phyloP scores from a whole-genome alignment of 345 rosid species.

The Cochlearia excelsa region DNA sequence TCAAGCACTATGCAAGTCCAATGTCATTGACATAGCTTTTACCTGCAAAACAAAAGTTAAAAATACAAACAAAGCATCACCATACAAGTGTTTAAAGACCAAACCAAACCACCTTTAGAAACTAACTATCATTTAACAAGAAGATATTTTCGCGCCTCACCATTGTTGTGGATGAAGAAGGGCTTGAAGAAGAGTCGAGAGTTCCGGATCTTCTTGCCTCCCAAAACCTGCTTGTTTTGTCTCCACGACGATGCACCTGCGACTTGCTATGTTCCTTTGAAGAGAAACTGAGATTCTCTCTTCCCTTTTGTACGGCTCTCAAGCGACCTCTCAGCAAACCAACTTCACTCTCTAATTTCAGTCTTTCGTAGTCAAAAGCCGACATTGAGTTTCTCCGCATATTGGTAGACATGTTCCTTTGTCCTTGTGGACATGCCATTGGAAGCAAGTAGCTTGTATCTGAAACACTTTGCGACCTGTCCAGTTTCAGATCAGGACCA shows the following conservation, averaged over 20 bases:
- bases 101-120: too few relatives aligned
- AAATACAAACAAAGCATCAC: not conserved
- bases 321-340: constrained; percentile 60
- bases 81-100: too few relatives aligned
- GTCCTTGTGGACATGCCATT: constrained; percentile 29
- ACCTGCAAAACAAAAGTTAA: constrained; percentile 1
- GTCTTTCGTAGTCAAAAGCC: constrained; percentile 61
- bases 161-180: constrained; percentile 29
- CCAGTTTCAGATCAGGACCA: constrained; percentile 22
- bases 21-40: constrained; percentile 8
- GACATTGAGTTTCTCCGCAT: constrained; percentile 72
- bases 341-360: constrained; percentile 65
- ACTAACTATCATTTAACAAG: too few relatives aligned
- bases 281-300: constrained; percentile 53
- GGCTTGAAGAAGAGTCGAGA: constrained; percentile 11
- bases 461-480: constrained; percentile 45
- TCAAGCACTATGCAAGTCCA: constrained; percentile 30
- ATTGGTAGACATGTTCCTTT: constrained; percentile 36
- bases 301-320: constrained; percentile 49
- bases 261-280: constrained; percentile 38
- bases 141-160: constrained; percentile 9
- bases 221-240: constrained; percentile 46
- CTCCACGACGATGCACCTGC: constrained; percentile 43
- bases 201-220: constrained; percentile 38
- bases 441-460: constrained; percentile 40